Evolutionary conservation across 2,329 filamentous ascomycete genomes (phyloP).

Genomic region (Colletotrichum sp.): DNA sequence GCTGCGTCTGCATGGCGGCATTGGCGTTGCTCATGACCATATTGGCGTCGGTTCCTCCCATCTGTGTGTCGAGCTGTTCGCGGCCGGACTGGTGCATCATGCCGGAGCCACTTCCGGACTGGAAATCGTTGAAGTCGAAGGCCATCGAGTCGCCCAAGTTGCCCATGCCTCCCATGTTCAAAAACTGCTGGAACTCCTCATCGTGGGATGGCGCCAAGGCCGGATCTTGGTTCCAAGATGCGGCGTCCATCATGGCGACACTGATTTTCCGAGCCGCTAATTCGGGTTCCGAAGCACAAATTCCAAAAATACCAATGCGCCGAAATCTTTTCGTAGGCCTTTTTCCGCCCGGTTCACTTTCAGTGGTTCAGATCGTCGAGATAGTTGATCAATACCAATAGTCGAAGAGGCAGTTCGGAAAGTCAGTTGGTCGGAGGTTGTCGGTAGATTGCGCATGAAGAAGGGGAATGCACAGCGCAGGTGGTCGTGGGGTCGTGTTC

Average conservation of each 20-base stretch:
- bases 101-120: constrained; percentile 38
- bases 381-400: background rate
- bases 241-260: constrained; percentile 56
- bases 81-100: constrained; percentile 43
- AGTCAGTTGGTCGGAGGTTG: background rate
- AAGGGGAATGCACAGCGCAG: background rate
- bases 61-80: constrained; percentile 53
- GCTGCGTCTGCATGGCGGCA: constrained; percentile 41
- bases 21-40: constrained; percentile 34
- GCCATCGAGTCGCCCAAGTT: constrained; percentile 58
- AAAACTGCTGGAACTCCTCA: constrained; percentile 69
- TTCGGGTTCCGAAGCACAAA: background rate
- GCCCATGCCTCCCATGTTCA: constrained; percentile 64
- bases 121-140: constrained; percentile 66
- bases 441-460: background rate
- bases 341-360: background rate
- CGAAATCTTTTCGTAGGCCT: background rate
- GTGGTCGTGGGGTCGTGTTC: constrained; percentile 7
- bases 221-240: constrained; percentile 63
- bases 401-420: background rate
- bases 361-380: background rate
- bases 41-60: constrained; percentile 49
- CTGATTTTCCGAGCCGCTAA: background rate
- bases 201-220: constrained; percentile 55
- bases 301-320: background rate